phyloP scores from a whole-genome alignment of 371 early-diverging fungal genomes.

The Choanephora cucurbitarum region DNA sequence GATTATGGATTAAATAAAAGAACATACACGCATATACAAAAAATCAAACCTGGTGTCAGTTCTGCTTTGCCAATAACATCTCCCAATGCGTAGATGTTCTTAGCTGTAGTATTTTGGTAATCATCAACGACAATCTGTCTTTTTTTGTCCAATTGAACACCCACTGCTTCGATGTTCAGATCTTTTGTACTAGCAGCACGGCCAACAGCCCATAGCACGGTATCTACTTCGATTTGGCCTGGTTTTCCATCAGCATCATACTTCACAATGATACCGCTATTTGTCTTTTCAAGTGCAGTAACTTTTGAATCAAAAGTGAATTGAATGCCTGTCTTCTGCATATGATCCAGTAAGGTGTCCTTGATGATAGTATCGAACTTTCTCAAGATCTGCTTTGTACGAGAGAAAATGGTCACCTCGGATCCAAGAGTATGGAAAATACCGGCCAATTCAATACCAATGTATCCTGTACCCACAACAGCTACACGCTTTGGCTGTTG shows the following conservation, averaged over 20 bases:
- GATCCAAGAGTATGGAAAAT: conserved; percentile 87
- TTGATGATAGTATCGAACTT: conserved; percentile 87
- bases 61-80: conserved; percentile 92
- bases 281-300: conserved; percentile 38
- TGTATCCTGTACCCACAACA: conserved; percentile 85
- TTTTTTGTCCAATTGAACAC: conserved; percentile 60
- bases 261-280: conserved; percentile 45
- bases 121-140: conserved; percentile 82
- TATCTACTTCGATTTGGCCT: conserved; percentile 59
- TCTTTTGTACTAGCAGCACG: conserved; percentile 74
- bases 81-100: conserved; percentile 87
- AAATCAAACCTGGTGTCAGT: conserved; percentile 83
- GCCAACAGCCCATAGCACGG: conserved; percentile 88
- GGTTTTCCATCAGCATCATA: conserved; percentile 42
- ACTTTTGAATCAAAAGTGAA: conserved; percentile 72
- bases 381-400: conserved; percentile 82
- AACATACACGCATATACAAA: no score
- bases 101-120: conserved; percentile 79
- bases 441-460: conserved; percentile 95
- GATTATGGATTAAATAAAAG: background rate
- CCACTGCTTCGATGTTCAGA: conserved; percentile 70
- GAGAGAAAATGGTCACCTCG: conserved; percentile 80
- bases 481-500: conserved; percentile 88
- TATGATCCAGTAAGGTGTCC: conserved; percentile 74
- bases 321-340: conserved; percentile 69